phyloP scores from a whole-genome alignment of 2,329 filamentous ascomycete genomes.

The Hypoxylon rubiginosum region DNA sequence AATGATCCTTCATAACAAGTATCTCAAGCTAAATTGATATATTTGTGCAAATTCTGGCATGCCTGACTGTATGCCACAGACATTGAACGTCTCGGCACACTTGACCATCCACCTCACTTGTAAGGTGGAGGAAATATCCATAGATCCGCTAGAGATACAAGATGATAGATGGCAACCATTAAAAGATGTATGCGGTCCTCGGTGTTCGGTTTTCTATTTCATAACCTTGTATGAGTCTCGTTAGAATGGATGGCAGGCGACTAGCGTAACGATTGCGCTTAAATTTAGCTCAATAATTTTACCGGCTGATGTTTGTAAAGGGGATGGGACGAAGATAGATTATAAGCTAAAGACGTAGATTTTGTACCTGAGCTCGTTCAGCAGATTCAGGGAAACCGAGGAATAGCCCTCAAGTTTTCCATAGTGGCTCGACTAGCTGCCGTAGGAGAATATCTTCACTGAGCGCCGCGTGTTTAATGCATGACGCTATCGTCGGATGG shows the following conservation, averaged over 20 bases:
- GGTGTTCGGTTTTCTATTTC: conserved; percentile 30
- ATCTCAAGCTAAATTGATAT: not conserved
- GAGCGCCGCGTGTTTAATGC: not conserved
- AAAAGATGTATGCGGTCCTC: conserved; percentile 43
- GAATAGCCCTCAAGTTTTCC: not conserved
- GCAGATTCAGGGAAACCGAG: not conserved
- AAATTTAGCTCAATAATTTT: conserved; percentile 24
- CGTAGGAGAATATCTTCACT: not conserved
- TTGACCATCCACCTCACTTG: not conserved
- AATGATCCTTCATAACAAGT: not conserved
- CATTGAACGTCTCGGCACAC: not conserved
- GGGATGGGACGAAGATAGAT: conserved; percentile 21
- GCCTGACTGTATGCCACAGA: not conserved
- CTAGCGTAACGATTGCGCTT: not conserved
- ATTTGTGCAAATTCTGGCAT: not conserved
- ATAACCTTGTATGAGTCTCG: conserved; percentile 22
- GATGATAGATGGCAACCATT: conserved; percentile 26
- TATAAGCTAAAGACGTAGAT: conserved; percentile 1
- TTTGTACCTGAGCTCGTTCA: not conserved
- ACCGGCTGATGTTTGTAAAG: not conserved
- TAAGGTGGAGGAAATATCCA: not conserved
- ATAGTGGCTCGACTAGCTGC: not conserved
- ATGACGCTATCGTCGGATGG: conserved; percentile 12
- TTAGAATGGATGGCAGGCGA: conserved; percentile 2
- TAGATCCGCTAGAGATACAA: conserved; percentile 17